These are phyloP conservation scores for Fusarium drepaniforme DNA, from an alignment of 2,329 filamentous ascomycete genomes.

Conservation along the genomic window DNA sequence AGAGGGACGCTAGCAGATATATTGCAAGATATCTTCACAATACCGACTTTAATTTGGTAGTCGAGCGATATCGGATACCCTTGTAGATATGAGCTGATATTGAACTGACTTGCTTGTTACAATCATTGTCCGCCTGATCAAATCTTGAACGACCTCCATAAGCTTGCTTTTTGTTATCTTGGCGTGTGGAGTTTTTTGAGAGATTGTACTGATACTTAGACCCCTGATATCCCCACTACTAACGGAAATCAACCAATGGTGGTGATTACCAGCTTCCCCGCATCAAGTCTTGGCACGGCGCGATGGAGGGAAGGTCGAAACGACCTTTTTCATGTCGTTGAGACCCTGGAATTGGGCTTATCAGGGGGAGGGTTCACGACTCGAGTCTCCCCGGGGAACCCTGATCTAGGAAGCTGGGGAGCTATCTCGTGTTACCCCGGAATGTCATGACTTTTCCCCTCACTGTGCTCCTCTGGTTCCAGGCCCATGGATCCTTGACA, in stretches of 20 bases:
- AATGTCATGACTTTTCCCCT: not conserved
- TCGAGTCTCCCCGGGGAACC: not conserved
- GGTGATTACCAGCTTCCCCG: not conserved
- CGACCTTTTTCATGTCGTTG: not conserved
- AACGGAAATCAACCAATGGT: not conserved
- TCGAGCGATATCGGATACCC: not conserved
- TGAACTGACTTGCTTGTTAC: not conserved
- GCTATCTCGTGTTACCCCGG: not conserved
- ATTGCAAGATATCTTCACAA: not conserved
- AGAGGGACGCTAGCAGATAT: not conserved
- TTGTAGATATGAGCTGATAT: not conserved
- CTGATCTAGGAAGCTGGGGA: not conserved
- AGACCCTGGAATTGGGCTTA: not conserved
- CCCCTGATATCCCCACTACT: not conserved
- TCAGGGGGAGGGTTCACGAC: not conserved
- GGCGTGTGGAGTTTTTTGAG: not conserved
- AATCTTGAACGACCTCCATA: not conserved
- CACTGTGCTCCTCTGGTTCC: not conserved
- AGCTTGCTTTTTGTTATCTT: not conserved
- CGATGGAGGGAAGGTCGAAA: slow-evolving; percentile 11
- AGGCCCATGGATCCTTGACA: not conserved
- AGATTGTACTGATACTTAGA: not conserved
- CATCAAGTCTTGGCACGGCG: not conserved
- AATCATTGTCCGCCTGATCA: not conserved
- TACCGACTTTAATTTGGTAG: not conserved